phyloP scores from a whole-genome alignment of 73 alveolate species.

The Breviolum minutum region DNA sequence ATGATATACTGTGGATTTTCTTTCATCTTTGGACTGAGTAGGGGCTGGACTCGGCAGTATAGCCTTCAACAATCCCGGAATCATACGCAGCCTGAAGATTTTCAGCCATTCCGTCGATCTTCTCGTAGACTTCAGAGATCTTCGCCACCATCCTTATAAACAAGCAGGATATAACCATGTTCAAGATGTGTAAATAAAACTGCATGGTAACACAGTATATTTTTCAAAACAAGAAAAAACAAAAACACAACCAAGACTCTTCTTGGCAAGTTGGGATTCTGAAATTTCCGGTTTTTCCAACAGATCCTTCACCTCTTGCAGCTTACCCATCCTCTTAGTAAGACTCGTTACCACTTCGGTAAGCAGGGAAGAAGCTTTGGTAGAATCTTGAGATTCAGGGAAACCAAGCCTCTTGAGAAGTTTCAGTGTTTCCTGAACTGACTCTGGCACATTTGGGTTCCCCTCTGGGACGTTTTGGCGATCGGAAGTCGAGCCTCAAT shows the following conservation, averaged over 20 bases:
- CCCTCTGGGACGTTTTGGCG: background rate
- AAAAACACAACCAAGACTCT: background rate
- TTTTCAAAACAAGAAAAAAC: background rate
- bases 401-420: constrained; percentile 25
- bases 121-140: background rate
- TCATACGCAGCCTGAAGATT: background rate
- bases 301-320: background rate
- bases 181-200: background rate
- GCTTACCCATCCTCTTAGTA: background rate
- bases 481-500: background rate
- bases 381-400: background rate
- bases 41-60: background rate
- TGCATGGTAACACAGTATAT: background rate
- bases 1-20: background rate
- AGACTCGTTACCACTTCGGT: background rate
- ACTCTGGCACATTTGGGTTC: background rate
- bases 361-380: background rate
- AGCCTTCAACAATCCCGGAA: background rate
- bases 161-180: background rate
- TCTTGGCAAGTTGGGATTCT: background rate
- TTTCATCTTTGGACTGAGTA: background rate
- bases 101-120: background rate
- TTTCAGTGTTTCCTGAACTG: constrained; percentile 14
- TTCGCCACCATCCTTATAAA: background rate
- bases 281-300: background rate